Evolutionary conservation across 352 stramenopile genomes (phyloP), one percentile per base, ranked within the genome.

Genomic region (Thalassiosira livingstoniorum): DNA sequence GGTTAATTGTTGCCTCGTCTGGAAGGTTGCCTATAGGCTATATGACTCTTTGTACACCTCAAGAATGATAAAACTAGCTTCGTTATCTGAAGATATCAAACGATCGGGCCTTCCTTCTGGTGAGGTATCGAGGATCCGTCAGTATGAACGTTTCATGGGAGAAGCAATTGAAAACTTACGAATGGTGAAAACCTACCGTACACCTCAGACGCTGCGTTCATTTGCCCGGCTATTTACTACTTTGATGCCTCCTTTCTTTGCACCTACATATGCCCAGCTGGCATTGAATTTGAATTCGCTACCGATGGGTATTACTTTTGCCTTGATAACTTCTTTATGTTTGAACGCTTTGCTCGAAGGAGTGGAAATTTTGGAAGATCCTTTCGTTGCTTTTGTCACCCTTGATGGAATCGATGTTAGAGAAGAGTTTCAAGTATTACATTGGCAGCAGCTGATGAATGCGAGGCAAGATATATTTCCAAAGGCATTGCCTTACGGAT

Each of bases 161-260:
- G 86, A 85, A 54, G 77, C 58, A 35, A 88, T 85, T 65, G 88
- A 93, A 57, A 85, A 85, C 34, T 57, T 93, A 53, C 61, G 86
- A n/a, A 87, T 92, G 77, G 82, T 92, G 55, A 93, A 93, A 55
- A 84, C 67, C 5, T 93, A 93, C 67, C 84, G 88, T n/a, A 93
- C 88, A 21, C 88, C 88, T 29, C 88, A 93, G 68, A 88, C 86
- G 2, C 43, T 93, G 13, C 53, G 88, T 64, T 90, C 83, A 57
- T 93, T 93, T 78, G 85, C 72, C 29, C 53, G 86, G 34, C 57
- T 93, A 1, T 93, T 93, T 53, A 84, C 83, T 23, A 75, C 89
- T 1, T 73, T 92, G 7, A 43, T 93, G 13, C 88, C 88, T 31
- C 84, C 88, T 1, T 92, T 92, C 53, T 93, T 92, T 67, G 82